phyloP scores from a whole-genome alignment of 441 rosid genomes.

The Adansonia madagascariensis region DNA sequence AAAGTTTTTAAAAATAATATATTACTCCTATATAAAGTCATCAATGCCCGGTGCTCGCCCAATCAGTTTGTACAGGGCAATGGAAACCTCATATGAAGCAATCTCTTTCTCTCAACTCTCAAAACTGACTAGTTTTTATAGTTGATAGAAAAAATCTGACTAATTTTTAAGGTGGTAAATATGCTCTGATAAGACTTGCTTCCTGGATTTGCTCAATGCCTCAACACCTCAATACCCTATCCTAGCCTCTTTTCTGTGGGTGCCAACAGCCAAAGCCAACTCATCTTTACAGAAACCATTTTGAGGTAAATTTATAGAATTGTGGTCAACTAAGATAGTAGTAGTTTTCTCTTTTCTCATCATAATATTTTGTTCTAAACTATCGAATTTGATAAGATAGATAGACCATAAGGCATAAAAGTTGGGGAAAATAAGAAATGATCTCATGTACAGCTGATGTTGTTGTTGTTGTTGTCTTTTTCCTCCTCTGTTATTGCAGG shows the following conservation, averaged over 20 bases:
- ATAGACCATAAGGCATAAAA: background rate
- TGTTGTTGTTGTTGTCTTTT: constrained; percentile 29
- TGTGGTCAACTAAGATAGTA: background rate
- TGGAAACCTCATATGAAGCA: constrained; percentile 17
- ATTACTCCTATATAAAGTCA: background rate
- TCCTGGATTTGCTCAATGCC: constrained; percentile 29
- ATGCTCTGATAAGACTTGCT: constrained; percentile 23
- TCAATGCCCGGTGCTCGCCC: background rate
- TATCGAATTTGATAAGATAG: background rate
- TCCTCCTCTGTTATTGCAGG: constrained; percentile 34
- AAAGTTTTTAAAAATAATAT: background rate
- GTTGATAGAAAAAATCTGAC: background rate
- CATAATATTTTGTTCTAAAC: background rate
- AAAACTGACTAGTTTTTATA: background rate
- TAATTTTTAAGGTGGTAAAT: constrained; percentile 10
- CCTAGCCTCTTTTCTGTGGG: constrained; percentile 11
- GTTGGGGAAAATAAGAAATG: constrained; percentile 8
- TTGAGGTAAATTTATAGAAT: constrained; percentile 5
- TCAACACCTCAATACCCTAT: background rate
- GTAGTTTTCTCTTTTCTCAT: background rate
- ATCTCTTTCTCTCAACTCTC: background rate
- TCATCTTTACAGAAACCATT: constrained; percentile 10
- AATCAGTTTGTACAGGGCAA: background rate
- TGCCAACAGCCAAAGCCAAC: background rate
- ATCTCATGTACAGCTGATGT: background rate